phyloP scores from a whole-genome alignment of 1,284 basidiomycete species.

The Pyrrhoderma lamaoense region DNA sequence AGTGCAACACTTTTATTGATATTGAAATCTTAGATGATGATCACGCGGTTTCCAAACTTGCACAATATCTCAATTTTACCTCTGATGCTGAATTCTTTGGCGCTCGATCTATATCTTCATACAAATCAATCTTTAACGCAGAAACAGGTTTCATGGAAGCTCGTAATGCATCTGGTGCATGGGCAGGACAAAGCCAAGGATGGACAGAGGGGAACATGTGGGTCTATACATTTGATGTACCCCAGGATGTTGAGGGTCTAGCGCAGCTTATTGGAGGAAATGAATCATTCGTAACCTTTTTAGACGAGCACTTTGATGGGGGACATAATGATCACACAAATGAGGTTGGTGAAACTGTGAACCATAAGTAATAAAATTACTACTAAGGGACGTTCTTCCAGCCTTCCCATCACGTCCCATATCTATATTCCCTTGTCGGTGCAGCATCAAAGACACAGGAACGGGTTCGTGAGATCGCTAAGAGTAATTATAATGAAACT shows the following conservation, averaged over 20 bases:
- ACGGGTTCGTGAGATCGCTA: conserved; percentile 60
- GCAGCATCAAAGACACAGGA: conserved; percentile 65
- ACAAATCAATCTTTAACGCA: conserved; percentile 65
- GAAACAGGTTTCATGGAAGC: conserved; percentile 79
- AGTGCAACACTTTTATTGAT: neutral
- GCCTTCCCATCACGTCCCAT: conserved; percentile 80
- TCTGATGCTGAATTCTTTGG: conserved; percentile 45
- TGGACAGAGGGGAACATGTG: conserved; percentile 85
- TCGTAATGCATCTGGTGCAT: conserved; percentile 57
- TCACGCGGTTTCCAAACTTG: conserved; percentile 62
- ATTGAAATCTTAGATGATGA: conserved; percentile 58
- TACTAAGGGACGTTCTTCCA: conserved; percentile 22
- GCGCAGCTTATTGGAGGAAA: conserved; percentile 62
- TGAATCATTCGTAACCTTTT: conserved; percentile 51
- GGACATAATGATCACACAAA: conserved; percentile 81
- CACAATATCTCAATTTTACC: conserved; percentile 42
- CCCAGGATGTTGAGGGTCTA: conserved; percentile 62
- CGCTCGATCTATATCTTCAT: conserved; percentile 47
- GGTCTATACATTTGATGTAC: conserved; percentile 75
- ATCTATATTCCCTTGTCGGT: conserved; percentile 68
- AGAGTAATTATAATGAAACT: conserved; percentile 58
- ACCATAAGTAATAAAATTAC: neutral
- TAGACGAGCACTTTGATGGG: conserved; percentile 74
- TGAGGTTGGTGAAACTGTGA: conserved; percentile 40
- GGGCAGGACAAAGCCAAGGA: conserved; percentile 63